phyloP scores from a whole-genome alignment of 805 yeast genomes.

The Debaryomyces prosopidis region DNA sequence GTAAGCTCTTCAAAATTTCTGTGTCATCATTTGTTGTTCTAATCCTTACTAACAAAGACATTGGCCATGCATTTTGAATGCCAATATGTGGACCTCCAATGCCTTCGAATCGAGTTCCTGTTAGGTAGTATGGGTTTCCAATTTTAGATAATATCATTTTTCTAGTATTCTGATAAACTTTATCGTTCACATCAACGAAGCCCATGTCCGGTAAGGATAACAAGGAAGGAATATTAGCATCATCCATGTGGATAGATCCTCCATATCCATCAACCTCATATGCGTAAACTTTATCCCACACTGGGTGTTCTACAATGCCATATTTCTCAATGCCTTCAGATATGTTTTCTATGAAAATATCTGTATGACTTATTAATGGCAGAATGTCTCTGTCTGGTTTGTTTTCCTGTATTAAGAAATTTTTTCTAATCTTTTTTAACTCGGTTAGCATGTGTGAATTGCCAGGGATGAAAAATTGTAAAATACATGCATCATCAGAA shows the following conservation, averaged over 20 bases:
- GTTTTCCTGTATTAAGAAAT: constrained; percentile 15
- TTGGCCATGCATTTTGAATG: constrained; percentile 82
- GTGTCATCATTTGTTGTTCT: constrained; percentile 72
- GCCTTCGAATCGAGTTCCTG: constrained; percentile 67
- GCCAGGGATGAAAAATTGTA: constrained; percentile 81
- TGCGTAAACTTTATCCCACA: constrained; percentile 77
- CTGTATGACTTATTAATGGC: constrained; percentile 23
- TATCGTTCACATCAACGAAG: constrained; percentile 49
- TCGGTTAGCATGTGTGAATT: constrained; percentile 76
- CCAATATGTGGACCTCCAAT: constrained; percentile 94
- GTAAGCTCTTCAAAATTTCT: constrained; percentile 57
- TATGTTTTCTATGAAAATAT: constrained; percentile 42
- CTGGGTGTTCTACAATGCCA: constrained; percentile 69
- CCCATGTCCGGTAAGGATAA: constrained; percentile 82
- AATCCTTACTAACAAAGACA: constrained; percentile 74
- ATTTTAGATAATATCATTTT: constrained; percentile 64
- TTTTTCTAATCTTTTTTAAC: constrained; percentile 36
- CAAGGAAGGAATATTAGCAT: constrained; percentile 85
- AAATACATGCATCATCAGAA: constrained; percentile 82
- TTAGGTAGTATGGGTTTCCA: constrained; percentile 78
- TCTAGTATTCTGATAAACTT: constrained; percentile 74
- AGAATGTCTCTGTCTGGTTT: constrained; percentile 6
- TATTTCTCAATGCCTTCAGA: constrained; percentile 56
- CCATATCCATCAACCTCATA: constrained; percentile 91
- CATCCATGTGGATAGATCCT: constrained; percentile 75